Evolutionary conservation across 179 eudicot species (phyloP), one percentile per base, ranked within the genome.

Genomic region (Carnegiea gigantea): DNA sequence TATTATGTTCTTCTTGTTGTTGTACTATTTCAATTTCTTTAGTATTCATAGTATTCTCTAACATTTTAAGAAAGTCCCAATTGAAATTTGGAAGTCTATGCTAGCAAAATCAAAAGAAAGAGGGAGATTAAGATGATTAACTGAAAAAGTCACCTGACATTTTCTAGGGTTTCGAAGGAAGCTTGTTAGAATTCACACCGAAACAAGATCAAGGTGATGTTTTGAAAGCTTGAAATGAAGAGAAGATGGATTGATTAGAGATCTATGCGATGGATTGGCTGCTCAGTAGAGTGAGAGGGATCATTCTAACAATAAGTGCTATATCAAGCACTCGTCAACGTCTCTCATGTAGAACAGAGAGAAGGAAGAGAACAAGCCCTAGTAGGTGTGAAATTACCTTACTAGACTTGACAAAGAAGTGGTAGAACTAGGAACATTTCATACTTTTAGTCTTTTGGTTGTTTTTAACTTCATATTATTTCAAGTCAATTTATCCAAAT

Each of bases 81-180:
- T 26, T 12, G n/a, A 68, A 48, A 62, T 62, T 23, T 28, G 44
- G 21, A 73, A 62, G 5, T 48, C 36, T 3, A 80, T 36, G n/a
- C 17, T 12, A 80, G 4, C 1, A 82, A 75, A 70, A 48, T 75
- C 15, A 15, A 59, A 15, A 65, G 0, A 7, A 1, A 71, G 30
- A 67, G 62, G 4, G 36, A 64, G 53, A 57, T 11, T 20, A 26
- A 73, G 11, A 57, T 11, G 23, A 26, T 76, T 91, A 95, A 98
- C 90, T 98, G 92, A 97, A 95, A 82, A 97, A 95, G 4, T 98
- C 99, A 85, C 99, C 98, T 59, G 99, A 95, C 99, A 97, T 96
- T 77, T 90, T 88, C 91, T 96, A 96, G 98, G 97, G 97, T 92
- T 96, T 90, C 40, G 74, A 64, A 51, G 51, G 60, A 13, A 48